Evolutionary conservation across 1,139 yeast genomes (phyloP).

Genomic region (Diutina siamensis): DNA sequence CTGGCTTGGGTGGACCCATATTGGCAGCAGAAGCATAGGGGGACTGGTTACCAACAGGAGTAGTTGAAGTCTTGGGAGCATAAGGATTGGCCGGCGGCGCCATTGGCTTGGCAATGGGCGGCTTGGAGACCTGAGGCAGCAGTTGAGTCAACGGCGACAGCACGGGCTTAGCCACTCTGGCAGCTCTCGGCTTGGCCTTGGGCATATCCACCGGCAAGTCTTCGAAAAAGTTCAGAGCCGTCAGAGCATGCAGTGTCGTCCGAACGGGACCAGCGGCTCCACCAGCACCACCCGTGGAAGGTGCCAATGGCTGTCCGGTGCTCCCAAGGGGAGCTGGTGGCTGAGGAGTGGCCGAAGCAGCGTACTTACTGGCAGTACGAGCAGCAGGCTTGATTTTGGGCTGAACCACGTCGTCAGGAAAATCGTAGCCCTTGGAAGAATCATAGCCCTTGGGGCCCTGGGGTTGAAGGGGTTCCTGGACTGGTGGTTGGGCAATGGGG

Average conservation of each 20-base stretch:
- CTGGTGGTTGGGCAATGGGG: not conserved
- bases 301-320: too few species aligned
- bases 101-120: not conserved
- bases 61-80: not conserved
- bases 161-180: constrained; percentile 16
- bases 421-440: constrained; percentile 1
- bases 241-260: not conserved
- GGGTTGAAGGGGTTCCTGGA: too few species aligned
- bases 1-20: constrained; percentile 4
- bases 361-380: not conserved
- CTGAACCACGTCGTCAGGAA: constrained; percentile 1
- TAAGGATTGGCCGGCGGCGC: constrained; percentile 2
- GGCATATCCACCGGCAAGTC: constrained; percentile 35
- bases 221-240: constrained; percentile 32
- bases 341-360: too few species aligned
- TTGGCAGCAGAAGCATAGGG: not conserved
- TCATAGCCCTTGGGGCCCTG: not conserved
- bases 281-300: not conserved
- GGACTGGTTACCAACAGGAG: not conserved
- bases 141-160: not conserved
- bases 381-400: not conserved
- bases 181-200: constrained; percentile 17
- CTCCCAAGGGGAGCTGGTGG: too few species aligned
- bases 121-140: not conserved
- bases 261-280: not conserved